Base-by-base conservation (phyloP, 139 green algal genomes). In the Chlorella sp. region DNA sequence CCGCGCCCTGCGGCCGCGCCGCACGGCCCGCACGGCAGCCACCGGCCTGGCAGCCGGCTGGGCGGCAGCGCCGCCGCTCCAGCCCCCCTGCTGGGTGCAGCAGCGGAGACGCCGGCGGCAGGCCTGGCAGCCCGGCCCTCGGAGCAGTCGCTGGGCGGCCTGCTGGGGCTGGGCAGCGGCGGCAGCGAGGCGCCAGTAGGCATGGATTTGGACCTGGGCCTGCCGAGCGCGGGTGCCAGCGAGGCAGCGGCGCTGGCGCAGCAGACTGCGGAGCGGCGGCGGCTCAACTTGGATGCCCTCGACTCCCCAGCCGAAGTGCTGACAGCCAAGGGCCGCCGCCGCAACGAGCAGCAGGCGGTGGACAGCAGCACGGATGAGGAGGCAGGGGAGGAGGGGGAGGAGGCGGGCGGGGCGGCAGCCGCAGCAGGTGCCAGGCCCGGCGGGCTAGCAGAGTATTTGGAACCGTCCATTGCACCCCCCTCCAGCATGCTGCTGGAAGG, bases 251-350 rank as follows among this genome's bases (percentile, higher is more conserved):
- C 47, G 36, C 32, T 62, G 15, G 44, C 41, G 28, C 28, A 55
- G 26, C 34, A 63, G 55, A 85, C 81, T 12, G 68, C 62, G 32
- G 81, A 85, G 81, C 81, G 81, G 15, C 81, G 81, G 47, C 81
- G 81, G 15, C 69, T 85, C 25, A 34, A 80, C 69, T 38, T 85
- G 26, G 62, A 74, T 21, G 28, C 38, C 5, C 28, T 63, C 32
- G 39, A 63, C 21, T 70, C 75, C 0, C 75, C 75, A 9, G 34
- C 39, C 18, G 74, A 21, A 18, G 74, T 67, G 30, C 47, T 81
- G 28, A 81, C 74, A 30, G 25, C 74, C 20, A 55, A 55, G 6
- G 74, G 47, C 21, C 60, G 28, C 47, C 74, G 51, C 15, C 74
- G 51, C 30, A 55, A 81, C 47, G 47, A 81, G 74, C 74, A 81